Evolutionary conservation across 495 filamentous ascomycete genomes (phyloP), one percentile per base, ranked within the genome.

Genomic region (Pyrenula aspistea): DNA sequence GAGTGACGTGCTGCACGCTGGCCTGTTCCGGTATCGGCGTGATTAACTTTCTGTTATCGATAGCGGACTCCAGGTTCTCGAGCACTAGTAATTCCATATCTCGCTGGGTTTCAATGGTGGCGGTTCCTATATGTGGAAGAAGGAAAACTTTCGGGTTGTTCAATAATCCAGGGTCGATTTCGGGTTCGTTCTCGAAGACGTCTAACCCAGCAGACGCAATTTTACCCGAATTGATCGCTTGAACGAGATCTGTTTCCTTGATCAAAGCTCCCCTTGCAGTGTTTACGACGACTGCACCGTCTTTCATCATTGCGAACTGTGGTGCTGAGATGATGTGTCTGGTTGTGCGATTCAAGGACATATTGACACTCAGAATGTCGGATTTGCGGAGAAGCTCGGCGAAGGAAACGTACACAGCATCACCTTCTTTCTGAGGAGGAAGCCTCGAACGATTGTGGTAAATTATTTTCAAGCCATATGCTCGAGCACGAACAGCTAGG

Each of bases 81-180:
- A 91, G 72, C 24, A 83, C 79, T 73, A 88, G 77, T 49, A 82
- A 67, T 68, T 93, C 88, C 88, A 93, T 91, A 63, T 88, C 84
- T 55, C 76, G 81, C 68, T 87, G 83, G 20, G 77, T 80, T 67
- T 84, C 82, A 61, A 74, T 73, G 12, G 79, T 83, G 60, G 71
- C 74, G 2, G 89, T 92, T 3, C 88, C 89, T 71, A 93, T 87
- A 67, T 94, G 89, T 23, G 89, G 89, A 52, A 91, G 65, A 53
- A 94, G 65, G 71, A 92, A 82, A 24, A 87, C 85, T 25, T 79
- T 73, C 2, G 82, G 79, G 63, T 87, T 88, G 56, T 74, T 76
- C 42, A 92, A 68, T 47, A 94, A 70, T 1, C 85, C 87, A 1
- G 79, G 73, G 62, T 92, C 85, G 36, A 93, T 73, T 25, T 79